Evolutionary conservation across 495 filamentous ascomycete species (phyloP), one percentile per base, ranked within the genome.

Genomic region (Penicilliopsis zonata): DNA sequence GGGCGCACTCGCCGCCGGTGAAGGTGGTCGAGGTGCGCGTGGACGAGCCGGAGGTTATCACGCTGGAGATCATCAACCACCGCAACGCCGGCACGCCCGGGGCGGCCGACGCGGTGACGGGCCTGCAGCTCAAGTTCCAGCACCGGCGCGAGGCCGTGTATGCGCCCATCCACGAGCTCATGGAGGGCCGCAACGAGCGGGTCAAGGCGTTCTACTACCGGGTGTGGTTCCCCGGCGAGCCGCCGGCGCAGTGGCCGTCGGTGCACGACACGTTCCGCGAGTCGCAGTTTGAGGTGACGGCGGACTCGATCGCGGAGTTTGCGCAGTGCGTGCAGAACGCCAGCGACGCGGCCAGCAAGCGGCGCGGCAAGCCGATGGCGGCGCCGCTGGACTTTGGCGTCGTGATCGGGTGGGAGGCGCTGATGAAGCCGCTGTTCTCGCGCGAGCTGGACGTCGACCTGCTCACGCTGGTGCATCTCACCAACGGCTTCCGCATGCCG

Each of bases 121-220:
- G 10, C 5, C 60, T 94, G 18, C 73, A 74, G 5, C 61, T 94
- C 7, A 63, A 66, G 24, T 92, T 87, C 54, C 77, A 65, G 2
- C 90, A 88, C 44, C 71, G 76, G 36, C 80, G 80, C 0, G 77
- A 85, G 50, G 69, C 72, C 21, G 80, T 80, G 13, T 82, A 82
- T 41, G 80, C 81, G 7, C 77, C 78, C 2, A 83, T 94, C 30
- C 72, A 73, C 28, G 86, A 94, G 47, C 71, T 88, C 18, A 93
- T 88, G 81, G 65, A 84, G 27, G 70, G 61, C 23, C 78, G 86
- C 40, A 93, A 93, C 42, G 78, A 86, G 40, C 72, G 79, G 25
- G 87, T 93, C 63, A 92, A 88, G 55, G 72, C 82, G 52, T 94
- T 94, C 46, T 94, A 94, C 63, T 86, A 82, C 67, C 67, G 69